phyloP scores from a whole-genome alignment of 2,329 filamentous ascomycete genomes.

The Xylariaceae sp. region DNA sequence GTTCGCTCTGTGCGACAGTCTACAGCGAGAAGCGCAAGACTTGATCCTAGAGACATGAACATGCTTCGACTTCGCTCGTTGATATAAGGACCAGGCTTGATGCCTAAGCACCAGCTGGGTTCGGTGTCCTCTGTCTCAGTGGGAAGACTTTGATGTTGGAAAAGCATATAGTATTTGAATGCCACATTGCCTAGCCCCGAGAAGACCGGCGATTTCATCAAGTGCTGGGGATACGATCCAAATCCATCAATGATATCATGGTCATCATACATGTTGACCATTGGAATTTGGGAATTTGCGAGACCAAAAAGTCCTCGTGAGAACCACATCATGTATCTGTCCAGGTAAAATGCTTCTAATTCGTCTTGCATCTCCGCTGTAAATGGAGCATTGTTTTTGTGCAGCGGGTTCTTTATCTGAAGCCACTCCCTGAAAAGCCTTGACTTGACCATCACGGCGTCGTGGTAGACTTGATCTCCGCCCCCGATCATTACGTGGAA shows the following conservation, averaged over 20 bases:
- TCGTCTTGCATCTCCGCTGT: conserved; percentile 80
- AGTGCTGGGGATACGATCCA: conserved; percentile 86
- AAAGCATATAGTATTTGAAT: conserved; percentile 98
- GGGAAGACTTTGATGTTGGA: conserved; percentile 87
- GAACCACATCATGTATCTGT: conserved; percentile 92
- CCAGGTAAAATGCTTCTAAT: conserved; percentile 81
- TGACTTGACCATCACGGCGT: conserved; percentile 73
- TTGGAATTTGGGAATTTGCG: conserved; percentile 89
- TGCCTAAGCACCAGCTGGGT: conserved; percentile 85
- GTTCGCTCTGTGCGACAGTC: conserved; percentile 91
- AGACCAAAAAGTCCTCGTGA: conserved; percentile 92
- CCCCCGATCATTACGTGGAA: conserved; percentile 99
- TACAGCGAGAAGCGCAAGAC: conserved; percentile 77
- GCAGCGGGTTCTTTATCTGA: conserved; percentile 69
- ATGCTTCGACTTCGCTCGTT: conserved; percentile 78
- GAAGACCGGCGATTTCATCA: conserved; percentile 89
- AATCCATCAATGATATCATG: conserved; percentile 91
- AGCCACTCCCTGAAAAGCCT: conserved; percentile 80
- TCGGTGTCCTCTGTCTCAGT: conserved; percentile 79
- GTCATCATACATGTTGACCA: conserved; percentile 98
- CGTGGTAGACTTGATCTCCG: conserved; percentile 96
- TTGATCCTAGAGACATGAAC: conserved; percentile 77
- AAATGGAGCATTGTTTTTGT: conserved; percentile 77
- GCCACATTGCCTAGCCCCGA: conserved; percentile 84
- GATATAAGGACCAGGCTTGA: conserved; percentile 82